Base-by-base conservation (phyloP, 2,329 filamentous ascomycete genomes). In the Penicillium brevicompactum region DNA sequence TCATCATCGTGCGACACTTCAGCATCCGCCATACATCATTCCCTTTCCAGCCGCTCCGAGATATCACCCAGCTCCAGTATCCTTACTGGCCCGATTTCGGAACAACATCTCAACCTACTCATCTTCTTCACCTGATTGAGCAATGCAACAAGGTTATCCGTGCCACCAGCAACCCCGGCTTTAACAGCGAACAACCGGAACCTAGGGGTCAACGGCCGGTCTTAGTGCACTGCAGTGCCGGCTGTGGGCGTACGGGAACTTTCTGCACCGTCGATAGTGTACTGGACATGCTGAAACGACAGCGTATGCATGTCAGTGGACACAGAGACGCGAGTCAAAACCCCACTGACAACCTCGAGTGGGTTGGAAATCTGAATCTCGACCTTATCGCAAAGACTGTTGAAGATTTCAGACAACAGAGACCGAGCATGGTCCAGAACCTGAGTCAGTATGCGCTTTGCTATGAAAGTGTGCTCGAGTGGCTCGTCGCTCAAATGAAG, bases 81-180 rank as follows among this genome's bases (percentile, higher is more conserved):
- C 87, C 91, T 0, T 87, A 89, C n/a, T 99, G 94, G 94, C 94
- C 94, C 0, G 94, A 99, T 69, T 97, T 97, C 73, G 94, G 94
- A 18, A 89, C 92, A 0, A 93, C 93, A 0, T 92, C 94, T 0
- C 89, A 95, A 67, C 92, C 94, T 1, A 85, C 86, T 5, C 92
- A 97, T 67, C 82, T 99, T 2, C 81, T 99, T 14, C 90, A 88
- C 2, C 77, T 99, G 14, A 90, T 97, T n/a, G 92, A 97, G 72
- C 84, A 96, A 49, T 90, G 89, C 65, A 94, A 90, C 66, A 80
- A 84, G 32, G 91, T 87, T 72, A 56, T 84, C 76, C 16, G 72
- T 78, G 63, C 66, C 21, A 68, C 66, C 21, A 69, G 66, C 59
- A 58, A 64, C 27, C 52, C 67, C 42, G 46, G 55, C 6, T 58